These are phyloP conservation scores for Hymenoscyphus repandus DNA, from an alignment of 2,329 filamentous ascomycete species.

Conservation along the genomic window DNA sequence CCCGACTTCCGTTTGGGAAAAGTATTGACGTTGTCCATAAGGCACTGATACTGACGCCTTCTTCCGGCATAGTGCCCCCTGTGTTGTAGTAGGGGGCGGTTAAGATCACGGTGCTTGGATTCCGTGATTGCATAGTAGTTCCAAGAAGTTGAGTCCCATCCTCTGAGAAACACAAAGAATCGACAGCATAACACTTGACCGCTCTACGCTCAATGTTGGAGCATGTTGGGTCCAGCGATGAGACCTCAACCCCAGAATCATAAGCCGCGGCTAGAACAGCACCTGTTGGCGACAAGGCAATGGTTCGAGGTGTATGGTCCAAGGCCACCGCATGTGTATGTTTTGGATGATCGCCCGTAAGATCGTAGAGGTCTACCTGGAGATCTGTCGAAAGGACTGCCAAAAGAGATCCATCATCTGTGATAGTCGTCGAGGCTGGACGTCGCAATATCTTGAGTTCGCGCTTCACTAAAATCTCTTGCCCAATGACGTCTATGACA, in stretches of 20 bases:
- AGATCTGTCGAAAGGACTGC: slow-evolving; percentile 78
- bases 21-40: slow-evolving; percentile 84
- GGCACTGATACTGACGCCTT: slow-evolving; percentile 66
- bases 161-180: slow-evolving; percentile 68
- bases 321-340: slow-evolving; percentile 71
- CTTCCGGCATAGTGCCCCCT: slow-evolving; percentile 58
- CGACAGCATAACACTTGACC: slow-evolving; percentile 73
- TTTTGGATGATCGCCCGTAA: slow-evolving; percentile 58
- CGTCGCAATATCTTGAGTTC: slow-evolving; percentile 76
- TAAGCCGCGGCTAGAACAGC: slow-evolving; percentile 80
- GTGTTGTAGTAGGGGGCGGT: slow-evolving; percentile 77
- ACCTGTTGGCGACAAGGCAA: slow-evolving; percentile 76
- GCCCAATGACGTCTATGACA: slow-evolving; percentile 61
- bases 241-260: slow-evolving; percentile 83
- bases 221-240: slow-evolving; percentile 62
- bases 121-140: slow-evolving; percentile 60
- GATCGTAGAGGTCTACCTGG: slow-evolving; percentile 80
- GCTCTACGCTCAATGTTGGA: slow-evolving; percentile 63
- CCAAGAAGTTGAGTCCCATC: slow-evolving; percentile 76
- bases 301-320: slow-evolving; percentile 71
- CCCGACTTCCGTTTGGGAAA: slow-evolving; percentile 74
- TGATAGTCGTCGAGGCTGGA: slow-evolving; percentile 70
- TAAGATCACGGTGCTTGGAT: slow-evolving; percentile 68
- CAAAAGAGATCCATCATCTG: slow-evolving; percentile 70
- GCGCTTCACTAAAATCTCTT: slow-evolving; percentile 59